Evolutionary conservation across 2,329 filamentous ascomycete species (phyloP), one percentile per base, ranked within the genome.

Genomic region (Penicillium sp.): DNA sequence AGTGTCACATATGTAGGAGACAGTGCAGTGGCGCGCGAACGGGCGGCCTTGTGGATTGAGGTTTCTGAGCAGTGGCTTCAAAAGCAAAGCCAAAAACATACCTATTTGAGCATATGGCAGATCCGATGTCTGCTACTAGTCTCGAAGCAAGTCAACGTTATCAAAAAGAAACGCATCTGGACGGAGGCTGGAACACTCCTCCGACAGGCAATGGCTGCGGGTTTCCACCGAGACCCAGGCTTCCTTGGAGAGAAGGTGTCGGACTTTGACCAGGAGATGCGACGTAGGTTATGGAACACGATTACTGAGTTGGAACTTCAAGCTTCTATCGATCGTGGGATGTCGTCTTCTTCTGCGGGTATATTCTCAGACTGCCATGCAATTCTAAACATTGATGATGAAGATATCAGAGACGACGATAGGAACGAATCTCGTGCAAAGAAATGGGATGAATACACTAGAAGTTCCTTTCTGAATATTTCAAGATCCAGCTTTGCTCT

Each of bases 271-370:
- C 75, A 77, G 48, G 77, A 81, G 52, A 78, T 81, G 46, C 33
- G 53, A 34, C 38, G 53, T 6, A 69, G 80, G 31, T 60, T 82
- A 2, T 82, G 80, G 80, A 72, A 72, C 4, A 80, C 79, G 4
- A 77, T 80, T 4, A 65, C 76, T 2, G 80, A 82, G 53, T 58
- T 81, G n/a, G 79, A 82, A 45, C 60, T 81, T 8, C 79, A 81
- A 54, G 72, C 74, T 1, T 77, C 77, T 1, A 68, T 81, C 10
- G 79, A 81, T 51, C 68, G 70, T 21, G 80, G 80, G 2, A 74
- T 81, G 65, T 72, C 75, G 4, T 74, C 77, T 46, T 63, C 56
- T 2, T 57, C 55, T 8, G 56, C 58, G 6, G 53, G 52, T 8
- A 42, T 59, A 13, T 52, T 54, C 5, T 41, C 56, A 4, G 61